These are phyloP conservation scores for Phytophthora cryptogea DNA, from an alignment of 352 stramenopile species.

Conservation along the genomic window DNA sequence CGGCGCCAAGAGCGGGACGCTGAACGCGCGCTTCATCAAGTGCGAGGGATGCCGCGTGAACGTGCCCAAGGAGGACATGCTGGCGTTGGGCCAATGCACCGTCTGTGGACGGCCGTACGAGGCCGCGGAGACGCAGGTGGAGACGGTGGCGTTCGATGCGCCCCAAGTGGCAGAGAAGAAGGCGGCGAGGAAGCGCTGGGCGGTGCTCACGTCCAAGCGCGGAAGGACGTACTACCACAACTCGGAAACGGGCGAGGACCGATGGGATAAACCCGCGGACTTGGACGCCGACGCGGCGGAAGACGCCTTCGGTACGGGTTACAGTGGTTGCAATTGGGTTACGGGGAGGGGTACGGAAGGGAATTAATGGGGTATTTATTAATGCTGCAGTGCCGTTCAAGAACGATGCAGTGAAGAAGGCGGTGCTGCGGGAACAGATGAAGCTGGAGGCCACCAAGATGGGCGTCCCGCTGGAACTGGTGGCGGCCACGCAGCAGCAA, in stretches of 20 bases:
- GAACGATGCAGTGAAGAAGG: conserved; percentile 82
- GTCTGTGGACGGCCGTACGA: conserved; percentile 57
- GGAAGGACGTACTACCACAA: conserved; percentile 86
- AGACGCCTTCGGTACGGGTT: conserved; percentile 56
- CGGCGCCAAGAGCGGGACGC: conserved; percentile 52
- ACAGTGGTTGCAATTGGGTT: background rate
- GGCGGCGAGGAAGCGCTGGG: conserved; percentile 57
- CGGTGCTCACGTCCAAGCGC: conserved; percentile 62
- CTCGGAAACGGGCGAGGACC: conserved; percentile 79
- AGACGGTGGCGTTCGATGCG: conserved; percentile 47
- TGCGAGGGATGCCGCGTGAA: conserved; percentile 76
- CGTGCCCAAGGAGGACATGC: conserved; percentile 79
- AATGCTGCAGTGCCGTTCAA: conserved; percentile 72
- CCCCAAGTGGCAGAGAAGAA: conserved; percentile 23
- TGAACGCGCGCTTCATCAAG: conserved; percentile 85
- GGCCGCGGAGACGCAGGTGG: conserved; percentile 30
- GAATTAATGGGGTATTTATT: conserved; percentile 5
- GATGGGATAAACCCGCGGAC: conserved; percentile 73
- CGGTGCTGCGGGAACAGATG: conserved; percentile 73
- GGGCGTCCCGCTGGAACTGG: conserved; percentile 63
- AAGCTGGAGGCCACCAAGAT: conserved; percentile 76
- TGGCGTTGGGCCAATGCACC: conserved; percentile 62
- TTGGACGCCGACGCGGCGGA: conserved; percentile 64
- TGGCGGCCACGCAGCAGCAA: conserved; percentile 49
- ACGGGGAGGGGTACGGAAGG: too few species aligned